A percentile compares a stretch with the other conserved stretches of the same genome.
These are phyloP conservation scores for Kodamaea suecica DNA, from an alignment of 1,139 yeast genomes.

Conservation along the genomic window DNA sequence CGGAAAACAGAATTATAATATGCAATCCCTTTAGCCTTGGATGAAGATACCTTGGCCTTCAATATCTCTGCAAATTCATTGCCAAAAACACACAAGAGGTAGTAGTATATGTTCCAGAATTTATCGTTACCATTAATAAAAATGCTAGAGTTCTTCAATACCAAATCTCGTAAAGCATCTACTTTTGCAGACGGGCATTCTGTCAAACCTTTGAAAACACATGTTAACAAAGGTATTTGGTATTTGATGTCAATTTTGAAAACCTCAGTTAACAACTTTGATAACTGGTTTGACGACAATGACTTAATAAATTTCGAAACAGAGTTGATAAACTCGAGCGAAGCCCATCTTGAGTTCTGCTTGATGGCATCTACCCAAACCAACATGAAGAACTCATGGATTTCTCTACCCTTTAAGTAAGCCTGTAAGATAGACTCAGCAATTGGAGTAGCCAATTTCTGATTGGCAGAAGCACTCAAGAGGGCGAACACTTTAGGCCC, in stretches of 20 bases:
- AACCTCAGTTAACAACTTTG: constrained; percentile 19
- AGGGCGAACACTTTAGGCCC: constrained; percentile 26
- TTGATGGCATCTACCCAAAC: constrained; percentile 43
- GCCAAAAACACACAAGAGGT: constrained; percentile 49
- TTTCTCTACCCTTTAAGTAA: constrained; percentile 58
- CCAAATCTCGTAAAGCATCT: constrained; percentile 16
- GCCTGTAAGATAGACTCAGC: constrained; percentile 44
- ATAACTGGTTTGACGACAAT: constrained; percentile 49
- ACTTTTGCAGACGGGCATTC: constrained; percentile 20
- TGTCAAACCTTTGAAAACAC: constrained; percentile 43
- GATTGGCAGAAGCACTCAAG: constrained; percentile 13
- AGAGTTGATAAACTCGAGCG: constrained; percentile 27
- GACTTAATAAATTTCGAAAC: constrained; percentile 40
- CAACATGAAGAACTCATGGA: constrained; percentile 42
- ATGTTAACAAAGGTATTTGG: constrained; percentile 25
- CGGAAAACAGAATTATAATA: constrained; percentile 45
- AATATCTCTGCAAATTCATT: constrained; percentile 21
- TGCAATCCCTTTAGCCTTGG: constrained; percentile 13
- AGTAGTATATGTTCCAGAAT: constrained; percentile 48
- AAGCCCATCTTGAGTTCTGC: constrained; percentile 23
- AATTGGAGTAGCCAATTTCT: constrained; percentile 17
- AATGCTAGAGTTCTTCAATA: constrained; percentile 13
- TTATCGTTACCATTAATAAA: constrained; percentile 15
- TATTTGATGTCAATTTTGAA: constrained; percentile 10
- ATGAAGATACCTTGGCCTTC: constrained; percentile 4